Evolutionary conservation across 352 stramenopile genomes (phyloP), one percentile per base, ranked within the genome.

Genomic region (Globisporangium heterothallicum): DNA sequence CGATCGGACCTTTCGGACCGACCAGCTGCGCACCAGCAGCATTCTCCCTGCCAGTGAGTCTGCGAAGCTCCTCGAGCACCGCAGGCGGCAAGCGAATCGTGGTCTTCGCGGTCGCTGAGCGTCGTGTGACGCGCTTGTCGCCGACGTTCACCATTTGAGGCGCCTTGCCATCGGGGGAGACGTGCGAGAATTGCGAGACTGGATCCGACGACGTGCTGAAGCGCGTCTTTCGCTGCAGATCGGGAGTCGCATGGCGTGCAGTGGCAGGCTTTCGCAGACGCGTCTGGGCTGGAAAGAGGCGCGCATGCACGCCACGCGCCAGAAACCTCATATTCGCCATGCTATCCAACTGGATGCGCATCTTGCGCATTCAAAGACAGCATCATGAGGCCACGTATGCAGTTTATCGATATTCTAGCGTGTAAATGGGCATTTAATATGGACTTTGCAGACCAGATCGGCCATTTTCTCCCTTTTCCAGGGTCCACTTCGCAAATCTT

Each of bases 131-230:
- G 42, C 49, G 35, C 68, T 98, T 98, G 40, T 63, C 27, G 6
- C 84, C 84, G 0, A 98, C 87, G 61, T 98, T 80, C 6, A 98
- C 92, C 94, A 98, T 98, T 13, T 65, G 68, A 2, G 80, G 80
- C 4, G 51, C 60, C 12, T 45, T 56, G 19, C 72, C 68, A 12
- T 88, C 70, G 8, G 30, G 36, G 13, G 55, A 78, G 22, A 91
- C 43, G 40, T 91, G 79, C 12, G 77, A 73, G 42, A 91, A 76
- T 27, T 74, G 68, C 49, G 65, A 74, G n/a, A n/a, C n/a, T 13
- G 46, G 27, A 16, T 63, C 44, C 27, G 35, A 32, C 16, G 16
- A 8, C 9, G 30, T 16, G 30, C 30, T 36, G 16, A 8, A 36
- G 9, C 2, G 9, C 30, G 12, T 36, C 6, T 8, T 8, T 36